Evolutionary conservation across 192 early-diverging fungal species (phyloP).

Genomic region (Backusella tarrabulga): DNA sequence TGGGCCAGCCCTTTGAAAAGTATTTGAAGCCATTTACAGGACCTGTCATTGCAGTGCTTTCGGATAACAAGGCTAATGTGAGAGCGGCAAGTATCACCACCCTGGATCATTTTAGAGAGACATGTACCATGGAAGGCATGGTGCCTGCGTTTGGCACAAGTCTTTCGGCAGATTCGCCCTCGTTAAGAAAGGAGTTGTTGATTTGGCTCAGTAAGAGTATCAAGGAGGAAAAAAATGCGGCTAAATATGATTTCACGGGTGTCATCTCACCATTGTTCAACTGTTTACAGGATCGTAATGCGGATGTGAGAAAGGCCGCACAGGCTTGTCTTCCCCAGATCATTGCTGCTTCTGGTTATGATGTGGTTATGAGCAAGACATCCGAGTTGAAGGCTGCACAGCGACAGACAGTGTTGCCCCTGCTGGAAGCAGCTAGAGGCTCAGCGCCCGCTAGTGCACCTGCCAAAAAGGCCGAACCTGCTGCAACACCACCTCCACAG

Average conservation of each 20-base stretch:
- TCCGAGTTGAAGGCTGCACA: conserved; percentile 78
- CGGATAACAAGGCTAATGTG: conserved; percentile 91
- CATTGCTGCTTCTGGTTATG: conserved; percentile 69
- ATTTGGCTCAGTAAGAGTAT: conserved; percentile 74
- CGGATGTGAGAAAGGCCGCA: conserved; percentile 87
- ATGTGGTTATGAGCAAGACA: conserved; percentile 64
- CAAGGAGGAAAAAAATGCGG: conserved; percentile 31
- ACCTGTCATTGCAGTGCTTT: conserved; percentile 70
- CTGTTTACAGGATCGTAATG: conserved; percentile 86
- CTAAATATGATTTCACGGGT: conserved; percentile 3
- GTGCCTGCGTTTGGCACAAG: conserved; percentile 61
- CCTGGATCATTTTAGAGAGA: conserved; percentile 70
- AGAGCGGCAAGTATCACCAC: conserved; percentile 72
- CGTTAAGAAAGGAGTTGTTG: conserved; percentile 85
- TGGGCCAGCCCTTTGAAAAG: conserved; percentile 86
- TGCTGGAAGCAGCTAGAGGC: conserved; percentile 67
- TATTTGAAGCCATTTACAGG: conserved; percentile 68
- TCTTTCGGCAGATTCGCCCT: conserved; percentile 79
- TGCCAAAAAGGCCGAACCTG: background rate
- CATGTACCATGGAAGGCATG: conserved; percentile 68
- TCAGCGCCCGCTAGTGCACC: conserved; percentile 31
- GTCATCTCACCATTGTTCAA: conserved; percentile 67
- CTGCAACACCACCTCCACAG: background rate
- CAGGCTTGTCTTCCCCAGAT: conserved; percentile 67
- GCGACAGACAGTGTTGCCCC: conserved; percentile 69